phyloP scores from a whole-genome alignment of 2,329 filamentous ascomycete species.

The Neofusicoccum kwambonambiense region DNA sequence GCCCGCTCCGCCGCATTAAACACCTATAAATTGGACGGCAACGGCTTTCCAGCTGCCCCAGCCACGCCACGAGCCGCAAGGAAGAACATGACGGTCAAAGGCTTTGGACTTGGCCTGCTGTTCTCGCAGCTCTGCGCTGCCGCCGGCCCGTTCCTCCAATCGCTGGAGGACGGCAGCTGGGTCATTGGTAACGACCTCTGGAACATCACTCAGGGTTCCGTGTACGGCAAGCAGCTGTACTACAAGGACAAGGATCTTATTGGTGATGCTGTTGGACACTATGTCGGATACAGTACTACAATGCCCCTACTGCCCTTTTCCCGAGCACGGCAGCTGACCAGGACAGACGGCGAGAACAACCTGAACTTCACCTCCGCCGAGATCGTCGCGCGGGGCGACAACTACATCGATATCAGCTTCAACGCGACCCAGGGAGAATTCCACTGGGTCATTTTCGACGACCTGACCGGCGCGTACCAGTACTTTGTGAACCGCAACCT shows the following conservation, averaged over 20 bases:
- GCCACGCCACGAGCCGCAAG: not conserved
- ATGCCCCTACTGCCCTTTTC: no score
- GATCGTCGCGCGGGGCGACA: slow-evolving; percentile 28
- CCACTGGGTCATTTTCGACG: slow-evolving; percentile 53
- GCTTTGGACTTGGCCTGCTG: not conserved
- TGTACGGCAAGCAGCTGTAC: slow-evolving; percentile 42
- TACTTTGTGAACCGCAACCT: slow-evolving; percentile 54
- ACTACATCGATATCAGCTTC: slow-evolving; percentile 52
- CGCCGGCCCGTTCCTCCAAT: slow-evolving; percentile 30
- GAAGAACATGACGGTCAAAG: not conserved
- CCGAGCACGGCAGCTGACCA: not conserved
- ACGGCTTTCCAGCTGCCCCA: not conserved
- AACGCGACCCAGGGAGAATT: slow-evolving; percentile 49
- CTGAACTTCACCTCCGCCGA: slow-evolving; percentile 49
- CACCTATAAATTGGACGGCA: not conserved
- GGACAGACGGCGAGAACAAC: slow-evolving; percentile 47
- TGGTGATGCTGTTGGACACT: slow-evolving; percentile 43
- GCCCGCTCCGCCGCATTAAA: not conserved
- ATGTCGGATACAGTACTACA: slow-evolving; percentile 45
- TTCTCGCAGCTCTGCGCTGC: slow-evolving; percentile 4
- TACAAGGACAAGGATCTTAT: slow-evolving; percentile 44
- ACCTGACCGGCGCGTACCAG: slow-evolving; percentile 52
- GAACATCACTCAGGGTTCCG: slow-evolving; percentile 41
- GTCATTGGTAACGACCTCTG: slow-evolving; percentile 42
- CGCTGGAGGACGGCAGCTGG: slow-evolving; percentile 32